phyloP scores from a whole-genome alignment of 495 filamentous ascomycete species.

The Lepraria neglecta region DNA sequence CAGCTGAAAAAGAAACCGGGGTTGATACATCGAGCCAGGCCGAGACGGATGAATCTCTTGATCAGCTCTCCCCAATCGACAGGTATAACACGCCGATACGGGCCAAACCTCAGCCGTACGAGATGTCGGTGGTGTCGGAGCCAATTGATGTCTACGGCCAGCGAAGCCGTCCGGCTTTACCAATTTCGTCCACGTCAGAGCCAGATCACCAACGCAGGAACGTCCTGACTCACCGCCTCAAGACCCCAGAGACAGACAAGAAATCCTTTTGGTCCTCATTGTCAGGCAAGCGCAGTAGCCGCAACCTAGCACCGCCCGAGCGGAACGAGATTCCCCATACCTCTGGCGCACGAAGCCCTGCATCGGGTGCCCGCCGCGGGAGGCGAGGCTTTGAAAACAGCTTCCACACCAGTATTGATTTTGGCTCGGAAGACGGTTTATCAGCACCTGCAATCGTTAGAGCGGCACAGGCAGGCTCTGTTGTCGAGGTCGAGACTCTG shows the following conservation, averaged over 20 bases:
- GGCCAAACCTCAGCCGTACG: conserved; percentile 9
- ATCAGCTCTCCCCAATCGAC: neutral
- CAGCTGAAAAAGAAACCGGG: neutral
- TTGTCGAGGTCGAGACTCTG: conserved; percentile 37
- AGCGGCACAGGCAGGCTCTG: conserved; percentile 38
- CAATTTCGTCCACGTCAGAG: conserved; percentile 8
- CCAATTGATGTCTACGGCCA: conserved; percentile 1
- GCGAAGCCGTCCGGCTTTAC: neutral
- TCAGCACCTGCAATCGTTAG: conserved; percentile 39
- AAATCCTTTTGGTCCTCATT: conserved; percentile 12
- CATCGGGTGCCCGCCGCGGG: conserved; percentile 16
- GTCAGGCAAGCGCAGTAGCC: conserved; percentile 8
- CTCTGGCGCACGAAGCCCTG: neutral
- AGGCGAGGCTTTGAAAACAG: conserved; percentile 29
- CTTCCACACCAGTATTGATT: conserved; percentile 39
- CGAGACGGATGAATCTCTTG: neutral
- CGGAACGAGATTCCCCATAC: neutral
- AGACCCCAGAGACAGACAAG: conserved; percentile 7
- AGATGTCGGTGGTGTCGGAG: conserved; percentile 15
- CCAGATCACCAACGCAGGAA: neutral
- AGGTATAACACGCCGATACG: neutral
- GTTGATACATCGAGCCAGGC: neutral
- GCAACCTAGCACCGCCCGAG: neutral
- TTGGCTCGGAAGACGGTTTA: conserved; percentile 32
- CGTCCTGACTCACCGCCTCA: conserved; percentile 1